These are phyloP conservation scores for Solanum piurae DNA, from an alignment of 257 asterid species.

Conservation along the genomic window DNA sequence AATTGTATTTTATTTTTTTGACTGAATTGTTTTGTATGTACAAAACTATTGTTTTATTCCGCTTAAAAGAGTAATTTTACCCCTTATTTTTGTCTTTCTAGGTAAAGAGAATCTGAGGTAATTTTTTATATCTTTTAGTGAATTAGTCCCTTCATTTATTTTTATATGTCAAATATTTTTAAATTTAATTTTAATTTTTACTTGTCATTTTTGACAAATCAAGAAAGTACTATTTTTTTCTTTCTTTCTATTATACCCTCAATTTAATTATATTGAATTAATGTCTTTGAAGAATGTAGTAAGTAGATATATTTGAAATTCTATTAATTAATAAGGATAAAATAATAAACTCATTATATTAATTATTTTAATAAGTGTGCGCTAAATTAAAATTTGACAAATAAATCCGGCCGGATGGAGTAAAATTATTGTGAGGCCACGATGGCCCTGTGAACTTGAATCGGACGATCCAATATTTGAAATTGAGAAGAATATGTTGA, in stretches of 20 bases:
- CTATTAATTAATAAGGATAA: no score
- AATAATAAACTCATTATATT: no score
- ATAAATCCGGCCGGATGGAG: background rate
- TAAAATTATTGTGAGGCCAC: no score
- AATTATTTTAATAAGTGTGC: background rate
- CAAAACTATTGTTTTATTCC: background rate
- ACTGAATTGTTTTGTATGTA: background rate
- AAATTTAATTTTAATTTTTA: no score
- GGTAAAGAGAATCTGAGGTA: background rate
- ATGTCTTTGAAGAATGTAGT: no score
- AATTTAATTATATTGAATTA: background rate
- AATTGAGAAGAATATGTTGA: background rate
- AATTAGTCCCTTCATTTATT: background rate
- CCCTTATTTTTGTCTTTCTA: background rate
- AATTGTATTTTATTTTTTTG: background rate
- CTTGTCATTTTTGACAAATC: background rate
- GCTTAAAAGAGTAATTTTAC: background rate
- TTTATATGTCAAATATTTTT: no score
- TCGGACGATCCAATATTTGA: no score
- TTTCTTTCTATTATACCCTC: no score
- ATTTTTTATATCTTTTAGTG: background rate
- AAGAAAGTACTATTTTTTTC: no score
- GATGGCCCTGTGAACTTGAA: no score
- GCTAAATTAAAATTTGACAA: background rate
- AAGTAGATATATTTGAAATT: no score